Evolutionary conservation across 345 rosid species (phyloP).

Genomic region (Melastoma malabathricum): DNA sequence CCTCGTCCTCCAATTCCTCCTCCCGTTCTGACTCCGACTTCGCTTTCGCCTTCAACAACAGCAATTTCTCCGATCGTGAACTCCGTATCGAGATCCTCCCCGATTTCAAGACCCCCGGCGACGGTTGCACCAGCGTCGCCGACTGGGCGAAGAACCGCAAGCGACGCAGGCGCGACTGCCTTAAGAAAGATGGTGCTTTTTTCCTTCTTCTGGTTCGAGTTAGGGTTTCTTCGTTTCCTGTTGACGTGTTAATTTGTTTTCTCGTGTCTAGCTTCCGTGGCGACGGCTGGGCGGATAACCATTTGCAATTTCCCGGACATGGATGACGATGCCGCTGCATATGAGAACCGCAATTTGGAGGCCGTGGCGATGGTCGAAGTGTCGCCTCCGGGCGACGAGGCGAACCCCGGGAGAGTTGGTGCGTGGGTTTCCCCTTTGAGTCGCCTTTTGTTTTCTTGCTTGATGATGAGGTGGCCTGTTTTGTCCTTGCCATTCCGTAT

Average conservation of each 20-base stretch:
- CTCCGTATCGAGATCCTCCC: conserved; percentile 54
- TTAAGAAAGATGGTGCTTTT: conserved; percentile 30
- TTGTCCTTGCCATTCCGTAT: too few relatives aligned
- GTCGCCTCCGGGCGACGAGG: conserved; percentile 19
- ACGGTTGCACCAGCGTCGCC: conserved; percentile 35
- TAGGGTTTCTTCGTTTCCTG: too few relatives aligned
- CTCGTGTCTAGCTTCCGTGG: conserved; percentile 8
- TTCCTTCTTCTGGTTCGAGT: not conserved
- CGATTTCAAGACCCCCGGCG: conserved; percentile 31
- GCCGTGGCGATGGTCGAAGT: conserved; percentile 46
- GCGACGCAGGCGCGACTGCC: conserved; percentile 43
- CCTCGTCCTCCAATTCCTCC: too few relatives aligned
- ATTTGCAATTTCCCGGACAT: conserved; percentile 38
- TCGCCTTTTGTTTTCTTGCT: not conserved
- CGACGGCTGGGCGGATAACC: conserved; percentile 33
- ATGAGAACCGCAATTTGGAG: conserved; percentile 49
- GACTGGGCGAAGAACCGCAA: conserved; percentile 66
- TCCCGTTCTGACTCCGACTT: conserved; percentile 33
- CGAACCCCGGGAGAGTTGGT: conserved; percentile 22
- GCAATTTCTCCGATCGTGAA: conserved; percentile 65
- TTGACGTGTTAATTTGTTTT: too few relatives aligned
- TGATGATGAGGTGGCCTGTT: too few relatives aligned
- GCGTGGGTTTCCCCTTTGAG: not conserved
- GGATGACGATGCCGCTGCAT: conserved; percentile 28
- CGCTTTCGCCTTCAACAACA: conserved; percentile 67